Evolutionary conservation across 129 eudicot species (phyloP).

Genomic region (Cynara cardunculus): DNA sequence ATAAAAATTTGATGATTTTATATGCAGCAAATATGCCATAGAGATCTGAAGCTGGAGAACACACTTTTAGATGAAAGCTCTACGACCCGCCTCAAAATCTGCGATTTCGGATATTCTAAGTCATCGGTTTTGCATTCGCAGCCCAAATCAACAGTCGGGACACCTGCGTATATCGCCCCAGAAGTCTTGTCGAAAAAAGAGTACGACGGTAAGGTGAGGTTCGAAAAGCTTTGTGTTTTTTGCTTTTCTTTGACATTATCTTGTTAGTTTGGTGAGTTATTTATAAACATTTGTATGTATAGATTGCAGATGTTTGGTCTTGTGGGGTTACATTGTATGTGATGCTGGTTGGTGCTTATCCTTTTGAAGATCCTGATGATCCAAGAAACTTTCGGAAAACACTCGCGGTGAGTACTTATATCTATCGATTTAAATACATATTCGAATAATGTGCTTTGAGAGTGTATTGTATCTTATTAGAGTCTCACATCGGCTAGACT

Average conservation of each 20-base stretch:
- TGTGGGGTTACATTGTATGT: constrained; percentile 98
- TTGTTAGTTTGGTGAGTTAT: neutral
- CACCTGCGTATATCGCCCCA: constrained; percentile 97
- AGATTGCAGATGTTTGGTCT: constrained; percentile 99
- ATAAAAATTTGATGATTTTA: neutral
- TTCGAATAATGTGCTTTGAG: neutral
- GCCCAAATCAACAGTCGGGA: constrained; percentile 94
- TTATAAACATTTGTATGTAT: neutral
- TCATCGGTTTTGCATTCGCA: constrained; percentile 90
- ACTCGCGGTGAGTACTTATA: constrained; percentile 45
- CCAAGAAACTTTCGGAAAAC: constrained; percentile 87
- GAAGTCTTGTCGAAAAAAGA: constrained; percentile 77
- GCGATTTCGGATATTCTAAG: constrained; percentile 97
- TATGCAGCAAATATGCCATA: constrained; percentile 89
- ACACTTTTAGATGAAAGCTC: constrained; percentile 82
- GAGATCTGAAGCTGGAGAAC: constrained; percentile 94
- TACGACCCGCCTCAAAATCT: constrained; percentile 76
- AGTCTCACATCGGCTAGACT: neutral
- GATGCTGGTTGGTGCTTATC: constrained; percentile 95
- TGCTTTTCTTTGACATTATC: neutral
- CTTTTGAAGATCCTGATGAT: constrained; percentile 91
- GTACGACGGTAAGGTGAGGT: constrained; percentile 82
- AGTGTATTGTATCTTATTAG: neutral
- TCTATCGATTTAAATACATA: neutral
- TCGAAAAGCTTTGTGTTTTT: neutral